Percentiles rank a stretch among this genome's conserved stretches.
These are phyloP conservation scores for Backusella psychrophila DNA, from an alignment of 192 early-diverging fungal genomes.

Conservation along the genomic window DNA sequence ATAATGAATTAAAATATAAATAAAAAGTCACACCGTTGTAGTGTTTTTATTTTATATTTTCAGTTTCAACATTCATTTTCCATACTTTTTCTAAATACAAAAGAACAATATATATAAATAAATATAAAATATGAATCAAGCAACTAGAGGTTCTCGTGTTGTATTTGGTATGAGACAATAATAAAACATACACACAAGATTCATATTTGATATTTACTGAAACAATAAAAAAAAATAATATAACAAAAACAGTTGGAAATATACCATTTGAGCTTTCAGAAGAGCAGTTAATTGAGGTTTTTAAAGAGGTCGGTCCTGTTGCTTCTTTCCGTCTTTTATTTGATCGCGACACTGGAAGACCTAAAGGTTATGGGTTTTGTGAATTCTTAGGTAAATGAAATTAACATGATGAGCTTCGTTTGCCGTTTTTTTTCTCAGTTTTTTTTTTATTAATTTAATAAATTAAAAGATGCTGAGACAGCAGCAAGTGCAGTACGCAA, in stretches of 20 bases:
- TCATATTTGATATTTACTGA: background rate
- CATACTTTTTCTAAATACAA: no score
- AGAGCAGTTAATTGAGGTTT: slow-evolving; percentile 89
- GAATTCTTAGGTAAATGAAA: slow-evolving; percentile 69
- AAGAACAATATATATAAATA: background rate
- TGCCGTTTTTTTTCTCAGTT: slow-evolving; percentile 20
- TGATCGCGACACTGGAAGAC: slow-evolving; percentile 82
- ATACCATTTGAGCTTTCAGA: slow-evolving; percentile 91
- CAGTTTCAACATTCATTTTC: no score
- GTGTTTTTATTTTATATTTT: no score
- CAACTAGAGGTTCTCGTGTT: slow-evolving; percentile 38
- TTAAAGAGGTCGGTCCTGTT: slow-evolving; percentile 90
- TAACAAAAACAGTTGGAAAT: slow-evolving; percentile 57
- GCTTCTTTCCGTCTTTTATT: slow-evolving; percentile 83
- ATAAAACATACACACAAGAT: background rate
- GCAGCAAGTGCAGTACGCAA: slow-evolving; percentile 94
- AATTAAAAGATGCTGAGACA: slow-evolving; percentile 72
- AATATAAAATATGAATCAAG: slow-evolving; percentile 24
- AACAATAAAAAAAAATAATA: background rate
- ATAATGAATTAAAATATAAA: no score
- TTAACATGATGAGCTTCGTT: background rate
- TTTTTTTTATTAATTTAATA: background rate
- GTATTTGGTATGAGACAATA: slow-evolving; percentile 28
- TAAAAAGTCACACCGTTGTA: no score
- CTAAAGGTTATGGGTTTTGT: slow-evolving; percentile 95